Percentiles rank a stretch among this genome's conserved stretches.
Evolutionary conservation across 1,284 basidiomycete genomes (phyloP).

Genomic region (Tremellales sp.): DNA sequence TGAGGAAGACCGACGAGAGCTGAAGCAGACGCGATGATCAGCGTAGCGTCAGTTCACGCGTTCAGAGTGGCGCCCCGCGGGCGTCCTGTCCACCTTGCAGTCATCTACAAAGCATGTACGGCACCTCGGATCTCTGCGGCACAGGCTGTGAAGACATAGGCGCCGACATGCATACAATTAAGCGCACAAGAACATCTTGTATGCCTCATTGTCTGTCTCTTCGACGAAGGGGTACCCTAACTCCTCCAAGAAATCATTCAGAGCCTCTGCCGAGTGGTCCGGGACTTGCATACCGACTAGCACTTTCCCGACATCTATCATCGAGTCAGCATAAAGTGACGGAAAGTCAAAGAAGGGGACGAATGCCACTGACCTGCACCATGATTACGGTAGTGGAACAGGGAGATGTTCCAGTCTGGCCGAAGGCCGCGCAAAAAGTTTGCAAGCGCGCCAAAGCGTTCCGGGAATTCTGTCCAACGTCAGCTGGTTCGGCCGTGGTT

Average conservation of each 20-base stretch:
- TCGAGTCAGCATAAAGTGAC: slow-evolving; percentile 4
- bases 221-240: slow-evolving; percentile 86
- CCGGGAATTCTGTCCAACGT: slow-evolving; percentile 75
- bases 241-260: slow-evolving; percentile 69
- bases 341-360: slow-evolving; percentile 1
- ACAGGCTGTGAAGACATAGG: not conserved
- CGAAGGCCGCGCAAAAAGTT: slow-evolving; percentile 82
- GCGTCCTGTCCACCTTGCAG: not conserved
- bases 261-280: slow-evolving; percentile 58
- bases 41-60: not conserved
- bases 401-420: slow-evolving; percentile 85
- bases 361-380: slow-evolving; percentile 67
- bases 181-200: slow-evolving; percentile 63
- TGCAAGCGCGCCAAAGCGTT: slow-evolving; percentile 84
- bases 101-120: no score
- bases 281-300: slow-evolving; percentile 93
- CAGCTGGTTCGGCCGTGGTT: not conserved
- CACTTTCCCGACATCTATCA: slow-evolving; percentile 79
- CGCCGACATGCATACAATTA: not conserved
- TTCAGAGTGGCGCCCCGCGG: not conserved
- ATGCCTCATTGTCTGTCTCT: slow-evolving; percentile 86
- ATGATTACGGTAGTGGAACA: slow-evolving; percentile 98
- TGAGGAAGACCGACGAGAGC: no score
- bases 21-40: not conserved
- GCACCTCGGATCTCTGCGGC: no score